These are phyloP conservation scores for Rosellinia necatrix DNA, from an alignment of 2,329 filamentous ascomycete genomes.

Conservation along the genomic window DNA sequence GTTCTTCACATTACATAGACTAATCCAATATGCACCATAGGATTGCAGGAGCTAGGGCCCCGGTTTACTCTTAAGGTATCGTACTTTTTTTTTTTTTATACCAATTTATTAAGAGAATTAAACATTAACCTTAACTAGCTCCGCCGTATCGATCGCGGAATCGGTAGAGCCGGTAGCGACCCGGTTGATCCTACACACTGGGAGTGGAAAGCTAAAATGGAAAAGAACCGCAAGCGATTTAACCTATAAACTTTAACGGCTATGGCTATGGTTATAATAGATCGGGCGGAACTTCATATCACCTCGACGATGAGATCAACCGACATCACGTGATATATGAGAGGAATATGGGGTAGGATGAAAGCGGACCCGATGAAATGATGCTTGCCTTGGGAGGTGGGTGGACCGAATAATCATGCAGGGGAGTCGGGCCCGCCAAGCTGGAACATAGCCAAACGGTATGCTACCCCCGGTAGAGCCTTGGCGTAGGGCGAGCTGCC, in stretches of 20 bases:
- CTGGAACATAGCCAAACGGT: too few species aligned
- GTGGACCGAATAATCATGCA: too few species aligned
- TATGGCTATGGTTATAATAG: not conserved
- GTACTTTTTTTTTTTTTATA: too few species aligned
- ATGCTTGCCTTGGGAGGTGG: too few species aligned
- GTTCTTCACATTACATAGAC: not conserved
- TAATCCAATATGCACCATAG: slow-evolving; percentile 43
- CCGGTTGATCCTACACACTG: slow-evolving; percentile 82
- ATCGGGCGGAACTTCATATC: too few species aligned
- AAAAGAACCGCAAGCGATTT: slow-evolving; percentile 92
- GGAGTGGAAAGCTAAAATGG: slow-evolving; percentile 93
- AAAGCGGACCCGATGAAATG: too few species aligned
- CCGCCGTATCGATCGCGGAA: slow-evolving; percentile 81
- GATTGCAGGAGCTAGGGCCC: slow-evolving; percentile 88
- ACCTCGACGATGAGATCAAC: too few species aligned
- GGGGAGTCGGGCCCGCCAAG: too few species aligned
- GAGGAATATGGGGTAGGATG: too few species aligned
- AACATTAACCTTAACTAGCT: slow-evolving; percentile 19
- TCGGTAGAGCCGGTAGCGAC: slow-evolving; percentile 69
- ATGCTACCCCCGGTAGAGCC: not conserved
- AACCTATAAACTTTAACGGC: slow-evolving; percentile 66
- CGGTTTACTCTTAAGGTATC: slow-evolving; percentile 80
- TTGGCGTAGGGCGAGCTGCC: slow-evolving; percentile 4
- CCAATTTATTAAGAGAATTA: not conserved
- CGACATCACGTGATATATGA: too few species aligned